Evolutionary conservation across 805 yeast genomes (phyloP), one percentile per base, ranked within the genome.

Genomic region (Cyberlindnera mrakii): DNA sequence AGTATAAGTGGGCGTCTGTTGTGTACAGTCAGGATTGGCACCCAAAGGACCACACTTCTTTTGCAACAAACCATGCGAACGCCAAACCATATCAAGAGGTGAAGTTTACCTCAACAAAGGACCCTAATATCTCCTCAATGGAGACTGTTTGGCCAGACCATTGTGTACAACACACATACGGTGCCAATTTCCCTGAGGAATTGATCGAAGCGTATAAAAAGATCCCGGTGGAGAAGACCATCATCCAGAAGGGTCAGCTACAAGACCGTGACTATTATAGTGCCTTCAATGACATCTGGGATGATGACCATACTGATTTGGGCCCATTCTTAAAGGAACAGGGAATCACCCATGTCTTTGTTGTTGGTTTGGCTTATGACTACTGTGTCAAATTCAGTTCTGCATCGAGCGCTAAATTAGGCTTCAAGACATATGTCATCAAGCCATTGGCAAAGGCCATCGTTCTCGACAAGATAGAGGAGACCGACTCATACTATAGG

Each of bases 21-120:
- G 75, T 85, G 0, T 81, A 86, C 32, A 82, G 95, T 3, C 79
- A 82, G 57, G 98, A 90, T 58, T 87, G 95, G 93, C 98, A 90
- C 60, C 95, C 96, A 0, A 33, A 49, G 11, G 70, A 76, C 53
- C 98, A 90, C 59, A 70, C 74, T 0, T 88, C 96, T 7, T 90
- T 90, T 70, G 96, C 97, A 0, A 71, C 82, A 0, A 74, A 72
- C 37, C 89, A 88, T 55, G 57, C 54, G 61, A 59, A 50, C 30
- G 62, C 49, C 20, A 44, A 59, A 3, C 85, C 89, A 2, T 89
- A 69, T 56, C 64, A 78, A 0, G 56, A 66, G 1, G 50, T 76
- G 33, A 64, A 57, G 15, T 77, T 82, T 55, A 40, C 53, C 1
- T 76, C 80, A 39, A 90, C 93, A 0, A 51, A 65, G 16, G 52